Evolutionary conservation across 75 land plant genomes (phyloP).

Genomic region (Pinus tabuliformis): DNA sequence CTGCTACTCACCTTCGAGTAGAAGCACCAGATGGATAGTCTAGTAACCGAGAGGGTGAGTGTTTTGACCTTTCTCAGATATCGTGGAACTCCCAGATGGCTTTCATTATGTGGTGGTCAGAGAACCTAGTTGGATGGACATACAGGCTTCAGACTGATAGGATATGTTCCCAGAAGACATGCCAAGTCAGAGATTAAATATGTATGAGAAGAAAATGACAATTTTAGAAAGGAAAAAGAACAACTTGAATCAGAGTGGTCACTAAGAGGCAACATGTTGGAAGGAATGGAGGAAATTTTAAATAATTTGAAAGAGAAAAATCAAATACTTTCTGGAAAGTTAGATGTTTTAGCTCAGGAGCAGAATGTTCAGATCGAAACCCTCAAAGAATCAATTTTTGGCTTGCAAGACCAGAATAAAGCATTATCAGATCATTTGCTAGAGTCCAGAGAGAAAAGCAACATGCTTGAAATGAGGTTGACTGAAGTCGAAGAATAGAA

Average conservation of each 20-base stretch:
- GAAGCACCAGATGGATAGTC: too few relatives aligned
- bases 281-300: background rate
- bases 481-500: background rate
- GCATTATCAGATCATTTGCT: background rate
- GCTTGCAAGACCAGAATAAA: background rate
- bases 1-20: too few relatives aligned
- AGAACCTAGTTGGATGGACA: too few relatives aligned
- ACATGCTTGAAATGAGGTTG: background rate
- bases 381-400: background rate
- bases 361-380: background rate
- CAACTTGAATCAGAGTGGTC: background rate
- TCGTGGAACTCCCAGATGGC: too few relatives aligned
- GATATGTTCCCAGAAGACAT: too few relatives aligned
- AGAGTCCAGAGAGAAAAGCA: background rate
- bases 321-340: background rate
- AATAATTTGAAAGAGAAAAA: background rate
- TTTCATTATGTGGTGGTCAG: too few relatives aligned
- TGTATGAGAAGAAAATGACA: background rate
- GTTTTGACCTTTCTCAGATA: too few relatives aligned
- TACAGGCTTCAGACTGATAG: too few relatives aligned
- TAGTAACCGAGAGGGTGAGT: too few relatives aligned
- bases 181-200: too few relatives aligned
- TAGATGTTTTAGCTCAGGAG: constrained; percentile 2
- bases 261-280: background rate
- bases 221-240: background rate